Base-by-base conservation (phyloP, 2,329 filamentous ascomycete species). In the Pestalotiopsis sp. region DNA sequence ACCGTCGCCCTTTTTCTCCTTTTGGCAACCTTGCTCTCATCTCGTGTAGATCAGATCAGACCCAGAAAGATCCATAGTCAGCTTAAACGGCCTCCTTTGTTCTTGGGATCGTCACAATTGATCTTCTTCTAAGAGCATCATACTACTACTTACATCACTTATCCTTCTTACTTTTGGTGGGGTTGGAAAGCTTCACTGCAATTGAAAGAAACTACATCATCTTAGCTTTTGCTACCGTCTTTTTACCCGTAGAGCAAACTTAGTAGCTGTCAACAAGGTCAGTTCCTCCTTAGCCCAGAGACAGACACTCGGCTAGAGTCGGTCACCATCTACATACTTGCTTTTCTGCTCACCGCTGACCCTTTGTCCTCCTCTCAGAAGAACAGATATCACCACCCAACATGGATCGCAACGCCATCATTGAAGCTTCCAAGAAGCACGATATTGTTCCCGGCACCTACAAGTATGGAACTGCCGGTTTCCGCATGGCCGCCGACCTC, bases 401-500 rank as follows among this genome's bases (percentile, higher is more conserved):
- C 69, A 89, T 89, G 87, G 84, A 86, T 74, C 76, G 79, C 76
- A 77, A 80, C 55, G 81, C 84, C 72, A 87, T 91, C 73, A 81
- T 90, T 74, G 86, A 83, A 69, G 89, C 88, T 75, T 90, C 89
- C 66, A 82, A 86, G 80, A 89, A 86, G 81, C 87, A 91, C 78
- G 85, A 89, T 72, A 89, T 90, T 69, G 83, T 86, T 65, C 73
- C 79, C n/a, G 75, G 78, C 67, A 74, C 81, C 68, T 91, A 90
- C 82, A 88, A 87, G 73, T 91, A 91, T 81, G 89, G 89, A 73
- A 91, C 89, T 38, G 89, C 89, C 59, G 89, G 89, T 70, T 91
- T 91, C 78, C 89, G 89, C 74, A 91, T 91, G 89, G 88, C 87
- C 78, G 88, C 89, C 39, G 91, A 94, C 76, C 88, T 97, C 68